Base-by-base conservation (phyloP, 1,284 basidiomycete species). In the Leccinum pachyderme region DNA sequence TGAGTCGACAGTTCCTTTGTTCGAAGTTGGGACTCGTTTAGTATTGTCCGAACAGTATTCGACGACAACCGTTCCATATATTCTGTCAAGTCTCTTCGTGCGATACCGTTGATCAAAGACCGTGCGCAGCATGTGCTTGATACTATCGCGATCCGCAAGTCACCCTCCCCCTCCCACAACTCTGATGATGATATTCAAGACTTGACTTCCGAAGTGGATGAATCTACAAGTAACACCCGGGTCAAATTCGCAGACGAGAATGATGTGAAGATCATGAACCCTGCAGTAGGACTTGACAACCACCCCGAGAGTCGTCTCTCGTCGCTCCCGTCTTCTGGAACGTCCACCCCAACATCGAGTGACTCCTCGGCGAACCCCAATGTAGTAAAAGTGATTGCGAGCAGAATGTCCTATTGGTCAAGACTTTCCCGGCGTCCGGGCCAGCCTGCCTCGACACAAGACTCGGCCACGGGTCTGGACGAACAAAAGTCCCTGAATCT, bases 361-460 rank as follows among this genome's bases (percentile, higher is more conserved):
- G 70, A 77, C 22, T 78, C 80, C 12, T 69, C 73, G 5, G 70
- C 73, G 24, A 74, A 74, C 5, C 76, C 81, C 3, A 79, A 80
- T 12, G 74, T 89, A 6, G 79, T 81, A 43, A 87, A 84, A 64
- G 78, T 81, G 1, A 69, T 91, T 12, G 80, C 86, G 6, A 74
- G 77, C 13, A 80, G 83, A 46, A 74, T 90, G 35, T 88, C 88
- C 2, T 91, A 91, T 64, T 91, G 89, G 89, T 81, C 74, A 51
- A 73, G 77, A 47, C 64, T 81, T 12, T 76, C 82, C 11, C 79
- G 75, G 61, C 74, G 77, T 18, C 18, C 18, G 18, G 18, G 18
- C 54, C 73, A 63, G 37, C 71, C 69, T 62, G 56, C 49, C 52
- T 58, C 18, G 18, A 46, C 61, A 29, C 45, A 58, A 5, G 51